A percentile compares a stretch with the other conserved stretches of the same genome.
Conservation (phyloP, 495 filamentous ascomycete species). For the Cercophora sp. region DNA sequence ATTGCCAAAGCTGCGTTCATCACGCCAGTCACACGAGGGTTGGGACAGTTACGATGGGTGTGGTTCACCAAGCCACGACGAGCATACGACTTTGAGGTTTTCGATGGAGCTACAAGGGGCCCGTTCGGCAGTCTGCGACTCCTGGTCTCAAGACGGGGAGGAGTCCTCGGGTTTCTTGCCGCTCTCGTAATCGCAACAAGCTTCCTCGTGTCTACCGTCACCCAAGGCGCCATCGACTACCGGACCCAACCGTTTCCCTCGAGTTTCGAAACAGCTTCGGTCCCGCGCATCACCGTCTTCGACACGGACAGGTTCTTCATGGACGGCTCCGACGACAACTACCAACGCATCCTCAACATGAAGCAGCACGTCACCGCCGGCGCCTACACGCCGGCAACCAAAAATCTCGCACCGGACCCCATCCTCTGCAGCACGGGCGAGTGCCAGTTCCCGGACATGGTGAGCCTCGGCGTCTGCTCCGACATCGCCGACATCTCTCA, state of each 20-base stretch:
- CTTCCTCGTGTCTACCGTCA: neutral
- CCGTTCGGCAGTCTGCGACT: neutral
- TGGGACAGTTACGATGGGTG: neutral
- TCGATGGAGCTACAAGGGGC: neutral
- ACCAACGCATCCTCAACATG: constrained; percentile 5
- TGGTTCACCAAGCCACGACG: neutral
- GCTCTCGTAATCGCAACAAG: neutral
- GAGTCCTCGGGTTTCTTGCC: neutral
- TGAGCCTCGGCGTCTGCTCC: neutral
- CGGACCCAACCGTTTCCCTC: neutral
- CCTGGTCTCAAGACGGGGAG: neutral
- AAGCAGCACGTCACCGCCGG: neutral
- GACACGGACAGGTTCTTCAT: constrained; percentile 2
- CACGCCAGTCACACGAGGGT: neutral
- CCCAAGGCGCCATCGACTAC: constrained; percentile 1
- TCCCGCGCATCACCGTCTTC: constrained; percentile 3
- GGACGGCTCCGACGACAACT: constrained; percentile 2
- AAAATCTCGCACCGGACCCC: neutral
- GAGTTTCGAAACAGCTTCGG: neutral
- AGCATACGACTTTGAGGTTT: neutral
- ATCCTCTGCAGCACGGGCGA: neutral
- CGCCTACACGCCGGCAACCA: neutral
- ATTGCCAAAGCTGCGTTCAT: neutral
- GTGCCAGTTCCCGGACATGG: neutral
- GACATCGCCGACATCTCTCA: neutral